Base-by-base conservation (phyloP, 768 basidiomycete species). In the Favolaschia claudopus region DNA sequence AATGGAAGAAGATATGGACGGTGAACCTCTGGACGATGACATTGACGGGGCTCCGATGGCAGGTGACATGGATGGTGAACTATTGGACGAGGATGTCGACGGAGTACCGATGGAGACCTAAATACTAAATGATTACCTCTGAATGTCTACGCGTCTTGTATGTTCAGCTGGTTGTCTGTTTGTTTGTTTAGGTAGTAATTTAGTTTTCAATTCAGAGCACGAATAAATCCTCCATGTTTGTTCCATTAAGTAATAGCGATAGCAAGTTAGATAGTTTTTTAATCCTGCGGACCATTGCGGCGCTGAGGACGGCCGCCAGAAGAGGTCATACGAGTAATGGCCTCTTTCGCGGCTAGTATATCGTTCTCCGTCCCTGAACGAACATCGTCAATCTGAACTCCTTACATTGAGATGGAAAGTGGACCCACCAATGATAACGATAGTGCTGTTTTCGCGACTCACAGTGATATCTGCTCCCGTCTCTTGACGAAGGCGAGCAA, bases 401-500 rank as follows among this genome's bases (percentile, higher is more conserved):
- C n/a, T 22, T 24, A 39, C 32, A 29, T n/a, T 28, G 32, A 32
- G 19, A 42, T 48, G 38, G 28, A 19, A 25, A 48, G 28, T 50
- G 28, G 5, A 77, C 88, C 63, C 69, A 94, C 94, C 95, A 46
- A 89, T 86, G 69, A 98, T 90, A 63, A 91, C 85, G 67, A 97
- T 96, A 28, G 88, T 88, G 73, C 82, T 92, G 70, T 91, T 91
- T 62, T 95, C 95, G 63, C 92, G 87, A 72, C 93, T 87, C 52
- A 98, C 93, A 38, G 86, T 92, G 67, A 98, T 95, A 70, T 96
- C 94, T 52, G 95, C 91, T 37, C 93, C 92, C 49, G 92, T 96
- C 75, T 95, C 94, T 48, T 84, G 84, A 53, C 95, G 87, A 49
- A 98, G 83, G 45, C 95, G 90, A 49, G 90, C 83, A 47, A 98